Percentiles rank a stretch among this genome's conserved stretches.
Evolutionary conservation across 2,329 filamentous ascomycete genomes (phyloP).

Genomic region (Colletotrichum noveboracense): DNA sequence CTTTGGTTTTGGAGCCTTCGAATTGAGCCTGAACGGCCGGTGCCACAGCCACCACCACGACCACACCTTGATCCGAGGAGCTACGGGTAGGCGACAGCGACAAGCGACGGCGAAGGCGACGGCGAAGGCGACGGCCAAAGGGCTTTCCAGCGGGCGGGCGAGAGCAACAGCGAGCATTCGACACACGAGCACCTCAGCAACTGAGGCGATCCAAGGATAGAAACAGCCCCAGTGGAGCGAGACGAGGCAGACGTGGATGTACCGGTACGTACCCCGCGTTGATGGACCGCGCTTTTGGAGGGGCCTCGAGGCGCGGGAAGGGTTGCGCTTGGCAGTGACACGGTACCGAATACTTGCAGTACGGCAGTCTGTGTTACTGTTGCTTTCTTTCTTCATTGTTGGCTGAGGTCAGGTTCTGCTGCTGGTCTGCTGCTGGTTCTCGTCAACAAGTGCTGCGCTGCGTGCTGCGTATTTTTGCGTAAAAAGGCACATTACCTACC

Average conservation of each 20-base stretch:
- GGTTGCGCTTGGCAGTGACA: background rate
- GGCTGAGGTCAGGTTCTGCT: background rate
- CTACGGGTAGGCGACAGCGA: background rate
- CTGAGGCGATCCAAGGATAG: slow-evolving; percentile 14
- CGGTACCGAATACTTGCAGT: background rate
- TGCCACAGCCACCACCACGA: slow-evolving; percentile 12
- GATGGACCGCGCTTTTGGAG: background rate
- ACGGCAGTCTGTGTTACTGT: background rate
- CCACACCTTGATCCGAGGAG: background rate
- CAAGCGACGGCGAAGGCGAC: background rate
- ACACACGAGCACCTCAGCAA: background rate
- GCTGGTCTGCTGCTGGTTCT: background rate
- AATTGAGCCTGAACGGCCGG: background rate
- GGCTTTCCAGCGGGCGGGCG: background rate
- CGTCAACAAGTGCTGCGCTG: background rate
- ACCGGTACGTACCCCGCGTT: slow-evolving; percentile 14
- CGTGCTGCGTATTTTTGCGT: background rate
- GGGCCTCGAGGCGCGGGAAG: background rate
- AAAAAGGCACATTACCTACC: background rate
- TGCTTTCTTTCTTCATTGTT: background rate
- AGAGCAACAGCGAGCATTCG: background rate
- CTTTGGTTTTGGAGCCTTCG: background rate
- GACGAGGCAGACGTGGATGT: background rate
- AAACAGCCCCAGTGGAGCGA: slow-evolving; percentile 1
- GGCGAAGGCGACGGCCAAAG: background rate